Percentiles rank a stretch among this genome's conserved stretches.
These are phyloP conservation scores for Haplosporangium gracile DNA, from an alignment of 192 early-diverging fungal species.

Conservation along the genomic window DNA sequence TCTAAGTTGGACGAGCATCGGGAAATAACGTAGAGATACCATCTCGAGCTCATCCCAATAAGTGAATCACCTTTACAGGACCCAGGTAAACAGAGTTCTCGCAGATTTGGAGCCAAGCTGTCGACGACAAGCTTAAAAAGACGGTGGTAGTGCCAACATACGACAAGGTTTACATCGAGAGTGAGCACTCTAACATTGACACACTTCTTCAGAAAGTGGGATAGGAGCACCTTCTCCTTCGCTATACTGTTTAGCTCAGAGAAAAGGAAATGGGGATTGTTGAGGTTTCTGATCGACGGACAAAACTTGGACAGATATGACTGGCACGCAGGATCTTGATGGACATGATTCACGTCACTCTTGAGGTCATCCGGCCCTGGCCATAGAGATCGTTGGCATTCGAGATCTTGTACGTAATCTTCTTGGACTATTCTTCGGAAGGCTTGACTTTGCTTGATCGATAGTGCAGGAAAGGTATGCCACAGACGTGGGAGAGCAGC, in stretches of 20 bases:
- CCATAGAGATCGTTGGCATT: no score
- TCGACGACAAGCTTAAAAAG: background rate
- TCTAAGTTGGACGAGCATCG: constrained; percentile 14
- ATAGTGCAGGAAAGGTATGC: no score
- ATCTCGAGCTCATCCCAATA: background rate
- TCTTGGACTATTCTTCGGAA: constrained; percentile 5
- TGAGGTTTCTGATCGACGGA: background rate
- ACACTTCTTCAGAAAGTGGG: constrained; percentile 16
- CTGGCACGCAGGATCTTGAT: no score
- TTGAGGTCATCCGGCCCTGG: no score
- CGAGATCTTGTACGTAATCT: constrained; percentile 6
- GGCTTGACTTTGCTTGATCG: no score
- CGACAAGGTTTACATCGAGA: background rate
- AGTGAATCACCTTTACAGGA: background rate
- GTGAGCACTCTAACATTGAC: background rate
- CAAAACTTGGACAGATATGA: no score
- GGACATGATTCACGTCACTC: no score
- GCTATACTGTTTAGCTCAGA: no score
- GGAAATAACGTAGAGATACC: constrained; percentile 6
- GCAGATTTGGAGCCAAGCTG: constrained; percentile 1
- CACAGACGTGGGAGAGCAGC: constrained; percentile 7
- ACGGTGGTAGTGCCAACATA: background rate
- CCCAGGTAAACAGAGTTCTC: background rate
- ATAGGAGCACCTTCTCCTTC: constrained; percentile 7
- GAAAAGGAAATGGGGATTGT: constrained; percentile 14